Evolutionary conservation across 23 red algal species (phyloP).

Genomic region (Gracilaria vermiculophylla): DNA sequence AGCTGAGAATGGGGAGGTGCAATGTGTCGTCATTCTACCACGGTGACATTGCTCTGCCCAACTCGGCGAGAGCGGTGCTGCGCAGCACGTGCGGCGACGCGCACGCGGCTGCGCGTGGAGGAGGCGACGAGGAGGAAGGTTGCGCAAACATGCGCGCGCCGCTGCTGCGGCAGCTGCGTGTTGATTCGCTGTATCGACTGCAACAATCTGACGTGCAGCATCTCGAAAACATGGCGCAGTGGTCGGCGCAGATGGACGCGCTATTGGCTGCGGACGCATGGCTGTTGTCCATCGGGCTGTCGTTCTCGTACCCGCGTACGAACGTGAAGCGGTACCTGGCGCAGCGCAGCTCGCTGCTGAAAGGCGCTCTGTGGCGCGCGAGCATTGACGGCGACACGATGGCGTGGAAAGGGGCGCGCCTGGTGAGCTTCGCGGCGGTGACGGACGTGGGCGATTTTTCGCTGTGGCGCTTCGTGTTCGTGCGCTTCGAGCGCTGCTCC

Average conservation of each 20-base stretch:
- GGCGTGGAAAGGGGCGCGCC: not conserved
- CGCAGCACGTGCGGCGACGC: not conserved
- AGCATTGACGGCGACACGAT: slow-evolving; percentile 1
- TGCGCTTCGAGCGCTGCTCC: slow-evolving; percentile 23
- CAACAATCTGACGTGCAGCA: not conserved
- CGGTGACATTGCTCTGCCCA: not conserved
- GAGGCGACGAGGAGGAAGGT: not conserved
- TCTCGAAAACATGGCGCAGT: not conserved
- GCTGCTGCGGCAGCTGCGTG: not conserved
- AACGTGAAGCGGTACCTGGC: slow-evolving; percentile 19
- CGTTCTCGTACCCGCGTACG: slow-evolving; percentile 5
- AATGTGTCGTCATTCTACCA: slow-evolving; percentile 9
- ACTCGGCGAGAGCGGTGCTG: not conserved
- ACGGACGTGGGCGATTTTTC: not conserved
- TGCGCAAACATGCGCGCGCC: not conserved
- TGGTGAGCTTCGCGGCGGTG: not conserved
- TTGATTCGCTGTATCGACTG: slow-evolving; percentile 7
- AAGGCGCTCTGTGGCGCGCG: slow-evolving; percentile 3
- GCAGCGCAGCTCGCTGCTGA: slow-evolving; percentile 2
- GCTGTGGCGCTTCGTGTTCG: not conserved
- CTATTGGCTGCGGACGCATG: not conserved
- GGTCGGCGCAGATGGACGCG: slow-evolving; percentile 1
- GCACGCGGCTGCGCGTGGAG: not conserved
- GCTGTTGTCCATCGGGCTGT: not conserved
- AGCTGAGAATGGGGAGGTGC: slow-evolving; percentile 4